A percentile compares a stretch with the other conserved stretches of the same genome.
Conservation (phyloP, 208 protist species). For the Acanthamoeba quina region DNA sequence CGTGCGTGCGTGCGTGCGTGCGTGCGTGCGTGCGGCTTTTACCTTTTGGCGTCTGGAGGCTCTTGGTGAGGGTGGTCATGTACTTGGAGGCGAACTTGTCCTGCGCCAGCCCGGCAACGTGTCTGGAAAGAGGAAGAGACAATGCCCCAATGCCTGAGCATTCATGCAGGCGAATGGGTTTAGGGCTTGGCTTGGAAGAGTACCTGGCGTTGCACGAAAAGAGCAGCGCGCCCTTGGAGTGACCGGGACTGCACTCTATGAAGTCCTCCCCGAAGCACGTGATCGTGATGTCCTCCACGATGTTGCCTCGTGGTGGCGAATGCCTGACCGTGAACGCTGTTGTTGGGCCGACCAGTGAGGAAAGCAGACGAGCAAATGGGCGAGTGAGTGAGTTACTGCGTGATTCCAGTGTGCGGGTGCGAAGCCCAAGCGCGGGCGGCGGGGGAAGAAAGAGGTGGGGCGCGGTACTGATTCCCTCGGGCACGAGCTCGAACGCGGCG, state of each 20-base stretch:
- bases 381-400: neutral
- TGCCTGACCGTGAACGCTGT: neutral
- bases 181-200: too few species aligned
- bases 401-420: neutral
- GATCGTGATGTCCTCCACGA: neutral
- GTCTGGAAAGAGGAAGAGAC: neutral
- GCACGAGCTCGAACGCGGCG: neutral
- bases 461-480: neutral
- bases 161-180: too few species aligned
- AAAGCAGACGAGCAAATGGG: neutral
- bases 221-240: neutral
- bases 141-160: too few species aligned
- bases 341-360: neutral
- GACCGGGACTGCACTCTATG: neutral
- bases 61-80: neutral
- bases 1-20: neutral
- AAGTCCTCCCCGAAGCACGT: conserved; percentile 12
- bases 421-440: neutral
- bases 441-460: neutral
- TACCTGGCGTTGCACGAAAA: conserved; percentile 10
- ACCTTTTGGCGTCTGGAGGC: conserved; percentile 3
- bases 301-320: neutral
- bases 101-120: neutral
- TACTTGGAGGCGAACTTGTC: conserved; percentile 16
- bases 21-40: neutral